Percentiles rank a stretch among this genome's conserved stretches.
These are phyloP conservation scores for Brassica carinata DNA, from an alignment of 345 rosid species.

Conservation along the genomic window DNA sequence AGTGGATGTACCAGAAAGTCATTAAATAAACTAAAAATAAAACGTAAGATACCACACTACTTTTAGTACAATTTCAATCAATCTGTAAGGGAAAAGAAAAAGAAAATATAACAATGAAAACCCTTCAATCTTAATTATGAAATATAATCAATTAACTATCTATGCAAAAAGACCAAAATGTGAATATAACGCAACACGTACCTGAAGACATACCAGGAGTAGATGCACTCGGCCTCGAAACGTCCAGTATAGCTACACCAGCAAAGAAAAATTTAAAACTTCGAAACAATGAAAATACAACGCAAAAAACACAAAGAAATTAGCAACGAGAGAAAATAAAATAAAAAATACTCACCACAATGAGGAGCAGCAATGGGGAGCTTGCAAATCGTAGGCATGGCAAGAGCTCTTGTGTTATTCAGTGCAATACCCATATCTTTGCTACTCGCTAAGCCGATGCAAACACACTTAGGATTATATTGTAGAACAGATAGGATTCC, in stretches of 20 bases:
- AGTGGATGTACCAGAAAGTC: neutral
- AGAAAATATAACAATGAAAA: neutral
- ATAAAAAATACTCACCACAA: slow-evolving; percentile 21
- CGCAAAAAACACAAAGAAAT: neutral
- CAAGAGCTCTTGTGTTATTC: slow-evolving; percentile 43
- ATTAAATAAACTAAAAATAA: neutral
- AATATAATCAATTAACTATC: neutral
- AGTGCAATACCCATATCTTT: slow-evolving; percentile 40
- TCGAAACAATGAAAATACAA: neutral
- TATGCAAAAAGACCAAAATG: neutral
- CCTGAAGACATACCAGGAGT: slow-evolving; percentile 23
- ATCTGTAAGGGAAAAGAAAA: neutral
- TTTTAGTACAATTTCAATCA: neutral
- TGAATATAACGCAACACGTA: neutral
- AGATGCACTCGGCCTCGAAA: slow-evolving; percentile 14
- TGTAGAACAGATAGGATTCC: slow-evolving; percentile 43
- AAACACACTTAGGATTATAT: slow-evolving; percentile 42
- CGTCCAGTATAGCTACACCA: neutral
- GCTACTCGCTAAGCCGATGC: slow-evolving; percentile 39
- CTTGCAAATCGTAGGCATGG: slow-evolving; percentile 43
- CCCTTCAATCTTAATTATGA: neutral
- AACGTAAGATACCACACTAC: neutral
- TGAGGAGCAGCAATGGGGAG: slow-evolving; percentile 21
- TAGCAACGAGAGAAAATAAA: neutral
- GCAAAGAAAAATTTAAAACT: neutral